Base-by-base conservation (phyloP, 23 red algal genomes). In the Gracilaria caudata region DNA sequence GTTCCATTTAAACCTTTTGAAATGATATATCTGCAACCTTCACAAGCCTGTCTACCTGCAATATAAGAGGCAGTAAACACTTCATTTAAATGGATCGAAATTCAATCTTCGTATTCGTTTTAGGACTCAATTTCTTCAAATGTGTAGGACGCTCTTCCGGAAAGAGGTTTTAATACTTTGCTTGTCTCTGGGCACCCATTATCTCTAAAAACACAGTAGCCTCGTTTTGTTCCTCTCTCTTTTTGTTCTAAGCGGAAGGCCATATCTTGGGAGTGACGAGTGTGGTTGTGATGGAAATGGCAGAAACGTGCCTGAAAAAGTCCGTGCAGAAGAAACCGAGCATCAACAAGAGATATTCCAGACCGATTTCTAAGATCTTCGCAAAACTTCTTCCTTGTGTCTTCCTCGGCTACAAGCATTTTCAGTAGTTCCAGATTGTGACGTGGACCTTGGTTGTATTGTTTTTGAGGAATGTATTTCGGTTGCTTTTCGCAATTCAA, bases 111-210 rank as follows among this genome's bases (percentile, higher is more conserved):
- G 32, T 32, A 65, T 35, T 65, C 60, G 32, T 35, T 65, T 14
- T 65, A 65, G 8, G 60, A 65, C 60, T 65, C 60, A 32, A 65
- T 65, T 65, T 65, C 26, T 35, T 65, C 60, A 28, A 65, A 34
- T 32, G 60, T 0, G 60, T 65, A 32, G 7, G 60, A 23, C 4
- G 60, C 60, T 32, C 4, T 4, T 16, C 60, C 29, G 23, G 60
- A 65, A 30, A 34, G 60, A 4, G 60, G 60, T 9, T 23, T 65
- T 4, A 65, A 16, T 4, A 65, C 32, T 65, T 14, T 30, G 60
- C 60, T 65, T 65, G 23, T 65, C 32, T 65, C 6, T 65, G 60
- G 60, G 23, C 60, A 65, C 3, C 60, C 60, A 34, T 65, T 65
- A 19, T 65, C 60, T 11, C 60, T 65, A 30, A 65, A 65, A 1